These are phyloP conservation scores for Claviceps fusiformis DNA, from an alignment of 2,329 filamentous ascomycete genomes.

Conservation along the genomic window DNA sequence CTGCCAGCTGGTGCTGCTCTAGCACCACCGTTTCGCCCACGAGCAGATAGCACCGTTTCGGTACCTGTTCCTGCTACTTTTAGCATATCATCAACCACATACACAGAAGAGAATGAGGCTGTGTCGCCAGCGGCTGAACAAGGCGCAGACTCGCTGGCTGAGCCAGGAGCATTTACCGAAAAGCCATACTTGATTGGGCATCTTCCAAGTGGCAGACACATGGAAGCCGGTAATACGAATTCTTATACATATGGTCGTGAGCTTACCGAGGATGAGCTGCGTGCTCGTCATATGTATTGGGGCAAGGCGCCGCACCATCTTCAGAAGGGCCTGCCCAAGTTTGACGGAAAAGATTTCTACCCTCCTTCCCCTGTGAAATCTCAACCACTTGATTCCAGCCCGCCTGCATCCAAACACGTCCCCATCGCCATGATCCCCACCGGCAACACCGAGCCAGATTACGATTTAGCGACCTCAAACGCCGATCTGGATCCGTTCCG, in stretches of 20 bases:
- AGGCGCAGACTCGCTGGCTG: slow-evolving; percentile 3
- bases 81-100: slow-evolving; percentile 1
- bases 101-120: slow-evolving; percentile 1
- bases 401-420: not conserved
- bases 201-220: slow-evolving; percentile 29
- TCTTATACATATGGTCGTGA: slow-evolving; percentile 43
- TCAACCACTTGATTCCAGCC: not conserved
- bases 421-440: not conserved
- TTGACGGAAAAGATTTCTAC: slow-evolving; percentile 52
- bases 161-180: slow-evolving; percentile 5
- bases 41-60: slow-evolving; percentile 12
- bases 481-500: slow-evolving; percentile 11
- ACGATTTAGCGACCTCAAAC: slow-evolving; percentile 1
- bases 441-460: slow-evolving; percentile 2
- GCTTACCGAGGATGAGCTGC: slow-evolving; percentile 45
- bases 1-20: slow-evolving; percentile 33
- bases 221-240: slow-evolving; percentile 25
- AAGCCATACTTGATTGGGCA: slow-evolving; percentile 42
- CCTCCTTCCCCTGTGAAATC: slow-evolving; percentile 33
- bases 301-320: slow-evolving; percentile 38
- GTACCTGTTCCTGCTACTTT: slow-evolving; percentile 4
- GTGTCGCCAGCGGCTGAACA: not conserved
- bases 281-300: slow-evolving; percentile 48
- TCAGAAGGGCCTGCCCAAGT: slow-evolving; percentile 43
- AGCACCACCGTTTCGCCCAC: slow-evolving; percentile 36